These are phyloP conservation scores for Alternaria postmessia DNA, from an alignment of 2,329 filamentous ascomycete genomes.

Conservation along the genomic window DNA sequence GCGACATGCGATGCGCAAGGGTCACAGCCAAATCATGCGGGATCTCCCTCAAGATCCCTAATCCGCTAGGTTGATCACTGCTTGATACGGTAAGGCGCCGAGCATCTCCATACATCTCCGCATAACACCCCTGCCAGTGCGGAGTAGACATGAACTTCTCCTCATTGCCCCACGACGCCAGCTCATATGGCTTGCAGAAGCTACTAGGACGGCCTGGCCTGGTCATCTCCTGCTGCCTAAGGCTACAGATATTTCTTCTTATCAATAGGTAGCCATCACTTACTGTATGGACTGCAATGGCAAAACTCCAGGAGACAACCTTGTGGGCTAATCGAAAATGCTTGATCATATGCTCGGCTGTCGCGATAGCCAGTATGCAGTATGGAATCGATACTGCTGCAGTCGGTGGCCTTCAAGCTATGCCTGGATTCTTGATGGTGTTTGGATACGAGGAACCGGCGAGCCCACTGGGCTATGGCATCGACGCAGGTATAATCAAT, in stretches of 20 bases:
- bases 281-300: background rate
- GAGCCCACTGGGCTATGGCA: slow-evolving; percentile 50
- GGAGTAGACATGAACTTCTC: slow-evolving; percentile 4
- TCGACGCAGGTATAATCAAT: slow-evolving; percentile 45
- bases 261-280: background rate
- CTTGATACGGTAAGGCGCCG: slow-evolving; percentile 1
- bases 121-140: slow-evolving; percentile 2
- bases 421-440: slow-evolving; percentile 60
- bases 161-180: slow-evolving; percentile 1
- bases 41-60: background rate
- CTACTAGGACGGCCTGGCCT: background rate
- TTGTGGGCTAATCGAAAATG: slow-evolving; percentile 54
- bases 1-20: background rate
- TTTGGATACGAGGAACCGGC: slow-evolving; percentile 59
- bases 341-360: slow-evolving; percentile 56
- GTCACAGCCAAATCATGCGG: background rate
- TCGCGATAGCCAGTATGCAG: slow-evolving; percentile 61
- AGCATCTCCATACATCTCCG: slow-evolving; percentile 3
- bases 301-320: slow-evolving; percentile 16
- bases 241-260: background rate
- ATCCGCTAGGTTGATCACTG: background rate
- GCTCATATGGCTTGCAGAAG: background rate
- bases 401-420: slow-evolving; percentile 50
- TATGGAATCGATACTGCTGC: slow-evolving; percentile 61
- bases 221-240: background rate